Percentiles rank a stretch among this genome's conserved stretches.
Evolutionary conservation across 129 eudicot genomes (phyloP).

Genomic region (Artemisia argyi): DNA sequence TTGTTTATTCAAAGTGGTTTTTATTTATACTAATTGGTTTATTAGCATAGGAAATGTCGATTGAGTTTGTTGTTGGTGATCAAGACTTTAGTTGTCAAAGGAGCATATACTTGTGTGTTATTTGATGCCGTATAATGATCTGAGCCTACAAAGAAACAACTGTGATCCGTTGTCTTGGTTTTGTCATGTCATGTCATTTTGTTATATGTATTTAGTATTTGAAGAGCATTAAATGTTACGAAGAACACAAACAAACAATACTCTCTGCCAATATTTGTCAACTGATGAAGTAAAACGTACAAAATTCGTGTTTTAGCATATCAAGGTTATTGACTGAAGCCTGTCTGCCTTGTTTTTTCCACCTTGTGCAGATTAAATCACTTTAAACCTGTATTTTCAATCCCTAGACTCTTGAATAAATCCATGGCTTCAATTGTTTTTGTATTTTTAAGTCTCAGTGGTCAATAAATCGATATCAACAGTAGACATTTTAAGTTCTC

Average conservation of each 20-base stretch:
- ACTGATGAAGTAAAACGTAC: too few species aligned
- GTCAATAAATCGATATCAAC: not conserved
- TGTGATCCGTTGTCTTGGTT: constrained; percentile 6
- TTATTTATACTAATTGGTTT: constrained; percentile 11
- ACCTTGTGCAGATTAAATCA: not conserved
- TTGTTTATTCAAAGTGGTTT: constrained; percentile 11
- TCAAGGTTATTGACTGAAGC: too few species aligned
- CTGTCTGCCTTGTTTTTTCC: not conserved
- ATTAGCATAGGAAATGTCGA: not conserved
- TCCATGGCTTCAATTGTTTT: not conserved
- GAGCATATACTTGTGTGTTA: constrained; percentile 23
- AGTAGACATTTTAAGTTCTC: not conserved
- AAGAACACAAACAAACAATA: too few species aligned
- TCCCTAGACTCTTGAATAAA: not conserved
- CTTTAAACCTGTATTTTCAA: not conserved
- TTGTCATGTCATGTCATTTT: not conserved
- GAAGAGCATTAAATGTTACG: too few species aligned
- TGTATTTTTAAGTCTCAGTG: not conserved
- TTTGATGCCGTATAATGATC: constrained; percentile 5
- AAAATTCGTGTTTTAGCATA: too few species aligned
- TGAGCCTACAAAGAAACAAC: constrained; percentile 32
- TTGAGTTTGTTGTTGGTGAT: not conserved
- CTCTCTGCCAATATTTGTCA: too few species aligned
- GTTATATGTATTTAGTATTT: too few species aligned
- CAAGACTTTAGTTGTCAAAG: constrained; percentile 3